Evolutionary conservation across 495 filamentous ascomycete species (phyloP).

Genomic region (Chaetomium tenue): DNA sequence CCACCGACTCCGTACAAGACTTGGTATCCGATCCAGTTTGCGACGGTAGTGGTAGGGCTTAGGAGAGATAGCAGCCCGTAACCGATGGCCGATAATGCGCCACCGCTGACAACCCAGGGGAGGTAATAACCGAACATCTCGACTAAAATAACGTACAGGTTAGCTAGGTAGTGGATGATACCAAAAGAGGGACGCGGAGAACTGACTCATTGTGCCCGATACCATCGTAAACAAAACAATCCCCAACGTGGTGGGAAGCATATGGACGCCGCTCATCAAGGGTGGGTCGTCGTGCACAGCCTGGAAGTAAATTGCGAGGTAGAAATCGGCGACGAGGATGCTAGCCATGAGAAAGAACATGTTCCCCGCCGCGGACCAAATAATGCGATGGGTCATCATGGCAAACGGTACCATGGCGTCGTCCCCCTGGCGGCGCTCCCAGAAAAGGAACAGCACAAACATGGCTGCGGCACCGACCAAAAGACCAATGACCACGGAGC

Average conservation of each 20-base stretch:
- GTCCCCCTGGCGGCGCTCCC: conserved; percentile 61
- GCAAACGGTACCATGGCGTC: conserved; percentile 66
- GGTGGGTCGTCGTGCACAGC: conserved; percentile 52
- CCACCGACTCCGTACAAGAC: conserved; percentile 45
- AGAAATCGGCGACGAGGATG: conserved; percentile 60
- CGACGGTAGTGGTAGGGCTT: conserved; percentile 30
- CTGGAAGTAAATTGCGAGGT: conserved; percentile 65
- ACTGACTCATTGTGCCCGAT: conserved; percentile 45
- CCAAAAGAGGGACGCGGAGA: conserved; percentile 26
- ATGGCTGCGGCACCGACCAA: conserved; percentile 62
- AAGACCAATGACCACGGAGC: conserved; percentile 61
- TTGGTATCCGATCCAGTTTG: conserved; percentile 53
- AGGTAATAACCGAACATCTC: conserved; percentile 31
- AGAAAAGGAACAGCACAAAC: conserved; percentile 54
- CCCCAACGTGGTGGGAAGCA: not conserved
- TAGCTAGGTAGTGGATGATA: not conserved
- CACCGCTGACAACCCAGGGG: conserved; percentile 25
- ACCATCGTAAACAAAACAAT: conserved; percentile 34
- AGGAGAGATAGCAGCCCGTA: conserved; percentile 44
- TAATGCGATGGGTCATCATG: conserved; percentile 61
- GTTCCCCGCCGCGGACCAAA: conserved; percentile 52
- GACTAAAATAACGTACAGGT: conserved; percentile 8
- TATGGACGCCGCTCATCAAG: conserved; percentile 46
- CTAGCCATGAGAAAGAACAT: conserved; percentile 49
- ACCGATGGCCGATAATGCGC: conserved; percentile 32